Evolutionary conservation across 2,329 filamentous ascomycete genomes (phyloP).

Genomic region (Fusarium sp.): DNA sequence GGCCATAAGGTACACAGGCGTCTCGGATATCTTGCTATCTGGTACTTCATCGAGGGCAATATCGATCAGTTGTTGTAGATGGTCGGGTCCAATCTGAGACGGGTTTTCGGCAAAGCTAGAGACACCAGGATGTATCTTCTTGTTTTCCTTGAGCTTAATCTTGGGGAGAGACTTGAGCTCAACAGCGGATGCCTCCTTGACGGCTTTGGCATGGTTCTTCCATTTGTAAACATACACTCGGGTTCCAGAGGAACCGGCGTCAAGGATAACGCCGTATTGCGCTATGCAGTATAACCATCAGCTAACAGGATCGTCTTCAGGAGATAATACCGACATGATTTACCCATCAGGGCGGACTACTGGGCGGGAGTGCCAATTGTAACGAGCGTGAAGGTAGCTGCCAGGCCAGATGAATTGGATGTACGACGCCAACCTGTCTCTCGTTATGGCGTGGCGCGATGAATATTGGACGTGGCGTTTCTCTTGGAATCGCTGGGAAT

Average conservation of each 20-base stretch:
- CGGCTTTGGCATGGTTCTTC: constrained; percentile 78
- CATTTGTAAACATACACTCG: constrained; percentile 95
- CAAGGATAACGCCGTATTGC: constrained; percentile 92
- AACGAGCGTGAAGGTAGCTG: neutral
- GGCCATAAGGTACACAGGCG: constrained; percentile 93
- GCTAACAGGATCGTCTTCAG: constrained; percentile 14
- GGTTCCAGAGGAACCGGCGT: constrained; percentile 97
- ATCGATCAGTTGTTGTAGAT: constrained; percentile 81
- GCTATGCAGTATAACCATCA: constrained; percentile 52
- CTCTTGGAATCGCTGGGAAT: constrained; percentile 27
- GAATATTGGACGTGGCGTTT: constrained; percentile 1
- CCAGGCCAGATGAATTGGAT: neutral
- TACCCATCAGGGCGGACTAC: constrained; percentile 48
- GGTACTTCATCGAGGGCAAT: constrained; percentile 86
- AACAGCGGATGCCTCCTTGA: constrained; percentile 59
- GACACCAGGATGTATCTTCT: constrained; percentile 93
- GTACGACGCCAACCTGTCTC: neutral
- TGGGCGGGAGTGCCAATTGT: neutral
- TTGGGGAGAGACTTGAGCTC: constrained; percentile 76
- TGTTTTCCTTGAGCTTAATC: constrained; percentile 85
- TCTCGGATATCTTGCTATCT: constrained; percentile 78
- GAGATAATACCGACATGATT: constrained; percentile 50
- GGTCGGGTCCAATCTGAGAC: constrained; percentile 80
- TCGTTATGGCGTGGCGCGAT: neutral
- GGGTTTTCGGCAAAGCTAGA: constrained; percentile 88